Evolutionary conservation across 1,139 yeast species (phyloP).

Genomic region (Eremothecium coryli): DNA sequence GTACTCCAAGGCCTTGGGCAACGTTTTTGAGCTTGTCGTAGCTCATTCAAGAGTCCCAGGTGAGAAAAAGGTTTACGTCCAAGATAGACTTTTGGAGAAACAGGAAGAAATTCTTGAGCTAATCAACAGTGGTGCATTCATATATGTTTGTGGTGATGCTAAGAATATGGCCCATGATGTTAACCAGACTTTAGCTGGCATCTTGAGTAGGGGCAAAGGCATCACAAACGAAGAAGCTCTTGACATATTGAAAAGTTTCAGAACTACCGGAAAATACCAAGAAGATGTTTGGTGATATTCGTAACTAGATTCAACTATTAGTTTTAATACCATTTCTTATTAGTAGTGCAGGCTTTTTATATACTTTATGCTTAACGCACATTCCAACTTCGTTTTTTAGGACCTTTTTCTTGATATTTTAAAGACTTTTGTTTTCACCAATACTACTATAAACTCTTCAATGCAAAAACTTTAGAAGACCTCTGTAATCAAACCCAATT

Average conservation of each 20-base stretch:
- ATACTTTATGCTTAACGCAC: no score
- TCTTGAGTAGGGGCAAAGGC: constrained; percentile 45
- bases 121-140: constrained; percentile 66
- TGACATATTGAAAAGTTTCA: constrained; percentile 69
- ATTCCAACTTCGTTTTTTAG: no score
- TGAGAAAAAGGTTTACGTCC: constrained; percentile 72
- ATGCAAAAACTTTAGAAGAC: no score
- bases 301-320: constrained; percentile 1
- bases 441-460: no score
- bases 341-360: no score
- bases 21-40: constrained; percentile 57
- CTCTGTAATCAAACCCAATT: no score
- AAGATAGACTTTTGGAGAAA: constrained; percentile 60
- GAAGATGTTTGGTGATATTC: constrained; percentile 87
- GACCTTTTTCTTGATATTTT: no score
- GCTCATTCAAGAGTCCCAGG: constrained; percentile 78
- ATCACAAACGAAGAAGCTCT: constrained; percentile 60
- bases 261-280: constrained; percentile 81
- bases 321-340: no score
- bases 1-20: constrained; percentile 55
- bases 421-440: no score
- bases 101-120: constrained; percentile 47
- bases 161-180: constrained; percentile 94
- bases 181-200: constrained; percentile 57
- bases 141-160: constrained; percentile 97